Percentiles rank a stretch among this genome's conserved stretches.
Evolutionary conservation across 2,329 filamentous ascomycete species (phyloP).

Genomic region (Fusarium metavorans): DNA sequence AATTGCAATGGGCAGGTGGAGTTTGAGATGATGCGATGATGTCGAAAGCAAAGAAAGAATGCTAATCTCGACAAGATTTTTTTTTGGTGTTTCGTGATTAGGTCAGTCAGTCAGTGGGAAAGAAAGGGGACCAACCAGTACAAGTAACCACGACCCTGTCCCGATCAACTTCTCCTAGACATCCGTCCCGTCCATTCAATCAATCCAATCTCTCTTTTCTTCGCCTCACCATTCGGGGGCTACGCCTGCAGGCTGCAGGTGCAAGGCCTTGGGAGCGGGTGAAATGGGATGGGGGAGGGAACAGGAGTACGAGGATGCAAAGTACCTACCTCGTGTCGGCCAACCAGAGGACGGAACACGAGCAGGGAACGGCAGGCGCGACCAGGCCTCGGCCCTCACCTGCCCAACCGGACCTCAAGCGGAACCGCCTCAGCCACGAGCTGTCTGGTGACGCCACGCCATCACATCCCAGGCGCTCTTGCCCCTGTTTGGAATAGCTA

Average conservation of each 20-base stretch:
- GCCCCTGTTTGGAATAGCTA: slow-evolving; percentile 30
- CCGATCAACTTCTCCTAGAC: background rate
- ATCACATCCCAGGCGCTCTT: slow-evolving; percentile 37
- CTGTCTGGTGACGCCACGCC: slow-evolving; percentile 30
- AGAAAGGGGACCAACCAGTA: background rate
- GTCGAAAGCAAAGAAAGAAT: slow-evolving; percentile 12
- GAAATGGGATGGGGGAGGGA: slow-evolving; percentile 14
- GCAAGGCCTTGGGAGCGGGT: slow-evolving; percentile 2
- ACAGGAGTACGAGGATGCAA: slow-evolving; percentile 24
- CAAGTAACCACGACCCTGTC: slow-evolving; percentile 4
- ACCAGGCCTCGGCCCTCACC: slow-evolving; percentile 12
- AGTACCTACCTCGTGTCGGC: slow-evolving; percentile 17
- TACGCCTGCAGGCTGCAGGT: slow-evolving; percentile 4
- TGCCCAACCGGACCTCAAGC: slow-evolving; percentile 21
- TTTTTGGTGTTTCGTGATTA: background rate
- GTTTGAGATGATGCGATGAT: slow-evolving; percentile 34
- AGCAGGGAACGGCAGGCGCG: slow-evolving; percentile 21
- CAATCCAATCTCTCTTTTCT: slow-evolving; percentile 1
- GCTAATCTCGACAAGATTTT: background rate
- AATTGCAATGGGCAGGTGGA: slow-evolving; percentile 41
- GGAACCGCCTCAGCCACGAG: slow-evolving; percentile 33
- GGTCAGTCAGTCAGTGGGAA: background rate
- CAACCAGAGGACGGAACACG: slow-evolving; percentile 10
- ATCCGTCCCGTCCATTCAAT: slow-evolving; percentile 1
- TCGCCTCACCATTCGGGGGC: slow-evolving; percentile 26